Evolutionary conservation across 2,329 filamentous ascomycete genomes (phyloP).

Genomic region (Ceratocystis albifundus): DNA sequence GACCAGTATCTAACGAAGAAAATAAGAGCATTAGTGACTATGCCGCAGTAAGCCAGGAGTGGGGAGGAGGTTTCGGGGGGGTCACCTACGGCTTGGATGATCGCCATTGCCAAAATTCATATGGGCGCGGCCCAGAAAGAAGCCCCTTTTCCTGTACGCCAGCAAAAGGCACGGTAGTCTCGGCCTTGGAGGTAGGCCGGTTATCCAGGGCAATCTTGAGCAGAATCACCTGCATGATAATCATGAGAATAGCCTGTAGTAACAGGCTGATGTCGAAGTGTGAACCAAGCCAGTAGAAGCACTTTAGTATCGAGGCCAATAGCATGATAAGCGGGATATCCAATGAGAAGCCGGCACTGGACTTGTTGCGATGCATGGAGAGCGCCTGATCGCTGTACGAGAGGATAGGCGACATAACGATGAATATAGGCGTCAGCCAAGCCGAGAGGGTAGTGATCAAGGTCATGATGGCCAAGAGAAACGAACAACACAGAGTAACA

Average conservation of each 20-base stretch:
- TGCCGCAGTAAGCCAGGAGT: neutral
- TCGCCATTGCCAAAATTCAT: slow-evolving; percentile 75
- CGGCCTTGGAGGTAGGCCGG: slow-evolving; percentile 49
- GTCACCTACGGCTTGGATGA: slow-evolving; percentile 51
- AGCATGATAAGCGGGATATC: slow-evolving; percentile 65
- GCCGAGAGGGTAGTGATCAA: slow-evolving; percentile 42
- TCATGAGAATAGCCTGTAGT: slow-evolving; percentile 54
- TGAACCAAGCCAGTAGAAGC: slow-evolving; percentile 59
- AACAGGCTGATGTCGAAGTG: slow-evolving; percentile 53
- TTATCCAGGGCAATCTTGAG: slow-evolving; percentile 59
- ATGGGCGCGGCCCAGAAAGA: slow-evolving; percentile 46
- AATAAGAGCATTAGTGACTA: neutral
- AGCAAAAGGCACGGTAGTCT: slow-evolving; percentile 51
- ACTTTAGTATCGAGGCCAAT: slow-evolving; percentile 53
- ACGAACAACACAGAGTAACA: neutral
- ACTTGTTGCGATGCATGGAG: slow-evolving; percentile 52
- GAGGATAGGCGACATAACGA: slow-evolving; percentile 51
- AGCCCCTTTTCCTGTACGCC: slow-evolving; percentile 26
- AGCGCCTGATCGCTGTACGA: slow-evolving; percentile 56
- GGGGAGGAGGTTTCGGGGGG: no score
- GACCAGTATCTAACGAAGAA: slow-evolving; percentile 56
- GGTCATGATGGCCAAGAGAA: slow-evolving; percentile 25
- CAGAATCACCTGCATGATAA: slow-evolving; percentile 49
- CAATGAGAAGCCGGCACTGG: slow-evolving; percentile 56
- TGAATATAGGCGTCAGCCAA: slow-evolving; percentile 50